These are phyloP conservation scores for Heritiera fomes DNA, from an alignment of 345 rosid species.

Conservation along the genomic window DNA sequence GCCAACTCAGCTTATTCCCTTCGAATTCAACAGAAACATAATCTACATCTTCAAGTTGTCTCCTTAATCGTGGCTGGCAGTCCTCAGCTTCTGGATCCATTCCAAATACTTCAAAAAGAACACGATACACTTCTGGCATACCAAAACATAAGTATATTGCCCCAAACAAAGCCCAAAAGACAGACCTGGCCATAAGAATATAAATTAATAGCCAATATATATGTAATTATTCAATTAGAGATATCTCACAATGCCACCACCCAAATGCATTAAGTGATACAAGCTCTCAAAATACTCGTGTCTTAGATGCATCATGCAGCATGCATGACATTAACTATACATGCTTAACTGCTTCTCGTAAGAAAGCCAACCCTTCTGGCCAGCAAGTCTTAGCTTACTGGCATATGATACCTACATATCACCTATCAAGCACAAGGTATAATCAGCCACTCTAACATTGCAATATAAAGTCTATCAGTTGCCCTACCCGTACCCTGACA, in stretches of 20 bases:
- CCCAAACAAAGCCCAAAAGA: constrained; percentile 95
- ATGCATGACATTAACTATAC: background rate
- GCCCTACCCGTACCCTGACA: background rate
- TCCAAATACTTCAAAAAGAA: constrained; percentile 93
- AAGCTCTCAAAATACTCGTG: background rate
- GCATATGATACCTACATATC: background rate
- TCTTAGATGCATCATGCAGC: background rate
- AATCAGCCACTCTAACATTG: background rate
- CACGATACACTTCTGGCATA: constrained; percentile 93
- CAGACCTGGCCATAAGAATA: constrained; percentile 56
- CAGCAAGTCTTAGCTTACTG: background rate
- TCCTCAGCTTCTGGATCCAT: constrained; percentile 97
- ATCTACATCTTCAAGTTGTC: constrained; percentile 96
- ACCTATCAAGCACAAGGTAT: background rate
- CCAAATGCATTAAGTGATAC: background rate
- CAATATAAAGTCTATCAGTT: constrained; percentile 3
- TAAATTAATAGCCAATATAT: constrained; percentile 1
- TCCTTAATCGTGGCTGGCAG: constrained; percentile 83
- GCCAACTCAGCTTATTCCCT: constrained; percentile 79
- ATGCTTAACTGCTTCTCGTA: background rate
- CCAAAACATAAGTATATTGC: constrained; percentile 94
- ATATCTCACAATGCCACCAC: background rate
- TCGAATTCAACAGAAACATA: constrained; percentile 93
- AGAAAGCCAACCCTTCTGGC: background rate
- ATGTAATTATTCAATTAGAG: background rate